Conservation (phyloP, 345 rosid genomes). For the Pelargonium nanum region DNA sequence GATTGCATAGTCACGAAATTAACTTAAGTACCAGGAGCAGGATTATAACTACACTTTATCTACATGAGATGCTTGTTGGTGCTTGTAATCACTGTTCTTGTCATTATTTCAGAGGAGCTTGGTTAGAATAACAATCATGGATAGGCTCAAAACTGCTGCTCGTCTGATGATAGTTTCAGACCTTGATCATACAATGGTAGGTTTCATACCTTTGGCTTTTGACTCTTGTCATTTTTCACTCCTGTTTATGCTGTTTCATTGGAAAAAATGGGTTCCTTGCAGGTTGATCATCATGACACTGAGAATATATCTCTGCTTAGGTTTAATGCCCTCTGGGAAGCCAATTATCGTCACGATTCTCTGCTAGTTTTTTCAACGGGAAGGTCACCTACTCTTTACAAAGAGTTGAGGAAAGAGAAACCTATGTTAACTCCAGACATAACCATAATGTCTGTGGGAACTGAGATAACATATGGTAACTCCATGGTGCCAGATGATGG, state of each 20-base stretch:
- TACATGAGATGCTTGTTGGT: not conserved
- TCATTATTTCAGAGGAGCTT: conserved; percentile 7
- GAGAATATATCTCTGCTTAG: conserved; percentile 73
- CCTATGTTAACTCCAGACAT: conserved; percentile 94
- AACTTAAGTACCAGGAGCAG: too few species aligned
- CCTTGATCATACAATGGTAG: conserved; percentile 95
- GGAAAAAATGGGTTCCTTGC: conserved; percentile 11
- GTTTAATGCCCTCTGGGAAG: conserved; percentile 88
- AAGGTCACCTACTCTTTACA: conserved; percentile 79
- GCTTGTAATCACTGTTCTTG: not conserved
- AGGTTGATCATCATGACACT: conserved; percentile 94
- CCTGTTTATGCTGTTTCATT: conserved; percentile 1
- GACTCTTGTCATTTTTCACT: conserved; percentile 6
- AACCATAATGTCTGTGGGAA: conserved; percentile 95
- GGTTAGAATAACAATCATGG: conserved; percentile 34
- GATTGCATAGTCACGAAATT: not conserved
- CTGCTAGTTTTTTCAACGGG: conserved; percentile 91
- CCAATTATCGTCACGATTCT: conserved; percentile 65
- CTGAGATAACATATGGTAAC: conserved; percentile 89
- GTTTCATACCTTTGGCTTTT: conserved; percentile 8
- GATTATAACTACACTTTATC: too few species aligned
- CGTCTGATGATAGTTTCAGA: conserved; percentile 91
- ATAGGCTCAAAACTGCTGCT: conserved; percentile 53
- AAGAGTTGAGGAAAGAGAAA: conserved; percentile 62
- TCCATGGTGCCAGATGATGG: conserved; percentile 85